Percentiles rank a stretch among this genome's conserved stretches.
Conservation (phyloP, 1,139 yeast species). For the Arxiozyma bovina region DNA sequence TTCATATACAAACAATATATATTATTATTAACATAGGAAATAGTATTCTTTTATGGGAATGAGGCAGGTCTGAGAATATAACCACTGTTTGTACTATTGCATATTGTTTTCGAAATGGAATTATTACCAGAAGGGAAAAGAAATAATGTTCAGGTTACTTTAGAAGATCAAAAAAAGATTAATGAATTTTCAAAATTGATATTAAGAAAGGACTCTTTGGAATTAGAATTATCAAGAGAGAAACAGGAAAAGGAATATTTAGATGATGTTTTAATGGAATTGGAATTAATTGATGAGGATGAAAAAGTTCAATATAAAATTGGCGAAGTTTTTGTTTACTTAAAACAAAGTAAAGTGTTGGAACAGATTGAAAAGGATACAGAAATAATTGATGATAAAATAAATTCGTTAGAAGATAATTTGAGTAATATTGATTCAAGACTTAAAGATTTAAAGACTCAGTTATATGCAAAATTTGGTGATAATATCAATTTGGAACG, state of each 20-base stretch:
- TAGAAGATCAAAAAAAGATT: constrained; percentile 85
- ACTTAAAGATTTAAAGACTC: constrained; percentile 54
- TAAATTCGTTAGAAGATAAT: constrained; percentile 40
- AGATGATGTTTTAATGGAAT: constrained; percentile 77
- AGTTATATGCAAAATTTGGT: constrained; percentile 85
- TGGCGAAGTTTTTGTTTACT: constrained; percentile 64
- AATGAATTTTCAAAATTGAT: constrained; percentile 81
- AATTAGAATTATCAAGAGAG: constrained; percentile 41
- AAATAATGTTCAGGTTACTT: constrained; percentile 68
- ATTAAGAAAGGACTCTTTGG: constrained; percentile 52
- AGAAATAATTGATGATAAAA: constrained; percentile 42
- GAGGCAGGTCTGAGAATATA: not conserved
- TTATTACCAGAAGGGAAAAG: constrained; percentile 57
- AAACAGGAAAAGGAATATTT: constrained; percentile 75
- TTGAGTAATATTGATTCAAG: constrained; percentile 46
- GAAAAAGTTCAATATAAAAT: constrained; percentile 53
- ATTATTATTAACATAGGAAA: not conserved
- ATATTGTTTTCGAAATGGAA: constrained; percentile 33
- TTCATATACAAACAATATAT: not conserved
- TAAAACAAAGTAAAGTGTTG: constrained; percentile 58
- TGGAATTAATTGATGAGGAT: constrained; percentile 73
- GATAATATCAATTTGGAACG: constrained; percentile 77
- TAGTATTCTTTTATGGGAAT: not conserved
- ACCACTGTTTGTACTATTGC: too few species aligned
- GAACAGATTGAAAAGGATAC: constrained; percentile 56